Conservation (phyloP, 192 early-diverging fungal genomes). For the Anaeromyces robustus region DNA sequence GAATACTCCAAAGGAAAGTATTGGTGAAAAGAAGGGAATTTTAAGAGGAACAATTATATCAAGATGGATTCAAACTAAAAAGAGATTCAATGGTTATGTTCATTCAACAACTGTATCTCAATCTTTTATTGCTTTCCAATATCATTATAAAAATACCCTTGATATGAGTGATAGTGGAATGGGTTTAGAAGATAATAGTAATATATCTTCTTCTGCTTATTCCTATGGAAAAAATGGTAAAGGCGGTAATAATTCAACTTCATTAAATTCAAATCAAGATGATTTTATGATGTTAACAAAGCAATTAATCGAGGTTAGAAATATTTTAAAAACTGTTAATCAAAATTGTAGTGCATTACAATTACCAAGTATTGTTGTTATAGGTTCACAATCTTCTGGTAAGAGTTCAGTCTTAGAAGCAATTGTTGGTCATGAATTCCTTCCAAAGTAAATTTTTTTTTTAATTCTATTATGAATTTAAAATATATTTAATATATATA, state of each 20-base stretch:
- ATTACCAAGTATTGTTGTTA: conserved; percentile 77
- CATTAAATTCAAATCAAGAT: conserved; percentile 16
- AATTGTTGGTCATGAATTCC: conserved; percentile 70
- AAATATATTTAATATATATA: too few species aligned
- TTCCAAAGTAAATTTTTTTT: conserved; percentile 60
- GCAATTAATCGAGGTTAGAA: conserved; percentile 87
- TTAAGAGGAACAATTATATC: not conserved
- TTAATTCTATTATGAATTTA: too few species aligned
- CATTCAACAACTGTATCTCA: not conserved
- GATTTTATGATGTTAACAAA: conserved; percentile 78
- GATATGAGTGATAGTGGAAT: not conserved
- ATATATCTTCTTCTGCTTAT: not conserved
- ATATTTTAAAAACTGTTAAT: conserved; percentile 76
- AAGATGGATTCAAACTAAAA: not conserved
- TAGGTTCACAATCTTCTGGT: conserved; percentile 72
- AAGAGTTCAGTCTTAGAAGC: conserved; percentile 77
- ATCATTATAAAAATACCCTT: not conserved
- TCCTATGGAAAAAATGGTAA: not conserved
- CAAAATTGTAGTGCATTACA: conserved; percentile 44
- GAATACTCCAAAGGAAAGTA: not conserved
- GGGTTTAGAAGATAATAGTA: not conserved
- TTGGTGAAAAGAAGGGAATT: not conserved
- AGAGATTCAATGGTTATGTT: not conserved
- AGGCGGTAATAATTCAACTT: not conserved
- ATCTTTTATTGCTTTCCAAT: not conserved